Base-by-base conservation (phyloP, 805 yeast species). In the Yamadazyma scolyti region DNA sequence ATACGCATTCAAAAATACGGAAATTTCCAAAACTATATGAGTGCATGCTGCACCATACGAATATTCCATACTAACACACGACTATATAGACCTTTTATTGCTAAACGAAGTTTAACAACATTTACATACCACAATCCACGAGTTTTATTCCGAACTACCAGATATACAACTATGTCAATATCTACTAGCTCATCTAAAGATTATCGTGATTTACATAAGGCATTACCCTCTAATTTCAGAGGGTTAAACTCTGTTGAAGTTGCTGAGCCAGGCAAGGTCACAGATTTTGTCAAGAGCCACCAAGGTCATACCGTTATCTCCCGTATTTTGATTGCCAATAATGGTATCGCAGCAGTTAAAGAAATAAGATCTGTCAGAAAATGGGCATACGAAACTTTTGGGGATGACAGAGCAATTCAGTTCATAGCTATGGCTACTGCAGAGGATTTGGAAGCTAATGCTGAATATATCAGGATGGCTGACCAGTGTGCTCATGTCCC, bases 321-420 rank as follows among this genome's bases (percentile, higher is more conserved):
- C 33, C 82, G 79, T 48, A 82, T 93, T 21, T 72, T 93, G 44
- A 93, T 93, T 52, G 97, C 99, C 37, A 94, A 94, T 63, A 93
- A 93, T 57, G 99, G 99, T 77, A 94, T 93, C 58, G 98, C 95
- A 12, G 99, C 99, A 28, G 99, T 93, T 37, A 93, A 93, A 61
- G 97, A 93, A 68, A 94, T 93, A 58, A 76, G 99, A 51, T 86
- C 96, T 7, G 89, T 93, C 25, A 79, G 98, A 65, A 93, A 90
- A 71, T 93, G 99, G 99, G 89, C 98, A 16, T 93, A 93, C 62
- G 97, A 93, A 60, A 88, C 97, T n/a, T 93, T 93, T 65, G 96
- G 96, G 42, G 81, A 94, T 54, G 97, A 93, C 61, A 76, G 84
- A 54, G 87, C 95, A 34, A 84, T 93, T 44, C 86, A 85, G 48